phyloP scores from a whole-genome alignment of 371 early-diverging fungal species.

The Mortierella sp. region DNA sequence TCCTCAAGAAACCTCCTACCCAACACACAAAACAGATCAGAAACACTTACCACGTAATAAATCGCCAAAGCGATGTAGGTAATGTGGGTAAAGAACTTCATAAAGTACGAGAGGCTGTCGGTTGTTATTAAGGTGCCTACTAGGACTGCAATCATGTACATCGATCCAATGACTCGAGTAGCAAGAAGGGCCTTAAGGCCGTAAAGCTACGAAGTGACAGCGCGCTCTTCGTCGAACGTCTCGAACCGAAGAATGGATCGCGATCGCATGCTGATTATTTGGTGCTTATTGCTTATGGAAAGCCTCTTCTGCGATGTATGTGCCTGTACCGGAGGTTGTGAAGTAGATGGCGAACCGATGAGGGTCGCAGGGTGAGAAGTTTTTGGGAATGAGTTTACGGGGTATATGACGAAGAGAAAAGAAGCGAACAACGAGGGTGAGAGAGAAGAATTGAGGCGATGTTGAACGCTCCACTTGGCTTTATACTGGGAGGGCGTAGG shows the following conservation, averaged over 20 bases:
- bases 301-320: background rate
- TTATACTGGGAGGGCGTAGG: background rate
- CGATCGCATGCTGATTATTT: background rate
- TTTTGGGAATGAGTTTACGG: background rate
- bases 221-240: constrained; percentile 16
- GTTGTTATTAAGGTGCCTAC: constrained; percentile 26
- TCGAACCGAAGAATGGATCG: constrained; percentile 14
- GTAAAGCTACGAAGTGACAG: constrained; percentile 21
- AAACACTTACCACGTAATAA: constrained; percentile 23
- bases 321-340: background rate
- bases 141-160: constrained; percentile 27
- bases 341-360: background rate
- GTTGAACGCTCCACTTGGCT: background rate
- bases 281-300: background rate
- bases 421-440: background rate
- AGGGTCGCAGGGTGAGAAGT: no score
- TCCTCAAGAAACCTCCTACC: background rate
- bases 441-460: background rate
- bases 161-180: constrained; percentile 17
- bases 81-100: constrained; percentile 33
- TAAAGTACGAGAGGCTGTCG: constrained; percentile 23
- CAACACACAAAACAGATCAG: background rate
- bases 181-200: constrained; percentile 8
- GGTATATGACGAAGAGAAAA: background rate
- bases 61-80: constrained; percentile 15